phyloP scores from a whole-genome alignment of 257 asterid species.

The Apocynum venetum region DNA sequence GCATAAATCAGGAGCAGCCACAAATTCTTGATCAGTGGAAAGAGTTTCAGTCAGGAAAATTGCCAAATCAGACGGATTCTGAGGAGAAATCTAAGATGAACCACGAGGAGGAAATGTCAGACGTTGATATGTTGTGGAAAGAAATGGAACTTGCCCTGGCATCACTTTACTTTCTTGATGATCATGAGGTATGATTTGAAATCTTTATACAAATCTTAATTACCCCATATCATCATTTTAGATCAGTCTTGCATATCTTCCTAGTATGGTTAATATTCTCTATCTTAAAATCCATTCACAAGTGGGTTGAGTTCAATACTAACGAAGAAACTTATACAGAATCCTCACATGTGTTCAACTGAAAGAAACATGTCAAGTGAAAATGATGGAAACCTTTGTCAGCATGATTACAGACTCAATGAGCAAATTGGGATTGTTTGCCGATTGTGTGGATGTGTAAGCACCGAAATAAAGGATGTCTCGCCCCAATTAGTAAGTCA shows the following conservation, averaged over 20 bases:
- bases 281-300: neutral
- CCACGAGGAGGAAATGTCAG: constrained; percentile 64
- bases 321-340: constrained; percentile 33
- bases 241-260: neutral
- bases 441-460: constrained; percentile 67
- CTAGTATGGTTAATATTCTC: neutral
- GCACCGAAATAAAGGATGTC: constrained; percentile 79
- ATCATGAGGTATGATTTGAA: constrained; percentile 48
- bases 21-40: constrained; percentile 86
- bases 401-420: constrained; percentile 70
- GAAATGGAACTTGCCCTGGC: constrained; percentile 96
- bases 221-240: neutral
- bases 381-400: constrained; percentile 38
- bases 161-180: constrained; percentile 74
- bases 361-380: constrained; percentile 32
- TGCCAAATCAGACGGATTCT: constrained; percentile 23
- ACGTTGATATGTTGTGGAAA: constrained; percentile 84
- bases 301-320: constrained; percentile 2
- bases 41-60: constrained; percentile 51
- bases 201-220: neutral
- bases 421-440: constrained; percentile 87
- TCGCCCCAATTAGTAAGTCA: constrained; percentile 80
- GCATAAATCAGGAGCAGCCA: constrained; percentile 63
- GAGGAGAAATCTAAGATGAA: constrained; percentile 30
- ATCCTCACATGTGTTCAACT: constrained; percentile 28